Base-by-base conservation (phyloP, 176 grass and related monocot genomes). In the Tillandsia fasciculata region DNA sequence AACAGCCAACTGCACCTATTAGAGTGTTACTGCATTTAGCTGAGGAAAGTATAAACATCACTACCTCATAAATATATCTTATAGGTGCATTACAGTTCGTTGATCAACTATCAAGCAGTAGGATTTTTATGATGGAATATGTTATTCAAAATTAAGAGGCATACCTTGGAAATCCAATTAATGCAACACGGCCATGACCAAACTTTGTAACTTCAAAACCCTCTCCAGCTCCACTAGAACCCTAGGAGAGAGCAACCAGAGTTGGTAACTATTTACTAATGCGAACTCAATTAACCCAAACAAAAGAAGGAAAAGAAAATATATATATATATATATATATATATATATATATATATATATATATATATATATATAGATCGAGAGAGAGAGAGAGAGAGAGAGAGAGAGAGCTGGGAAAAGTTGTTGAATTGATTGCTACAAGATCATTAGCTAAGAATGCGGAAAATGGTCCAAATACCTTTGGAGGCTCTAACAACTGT, bases 201-300 rank as follows among this genome's bases (percentile, higher is more conserved):
- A 93, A 99, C 72, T 99, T 99, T 73, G 94, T 99, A 51, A 99
- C 94, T 87, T 99, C 94, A 88, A 99, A 99, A 84, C 94, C 94
- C 29, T 99, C 89, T 74, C 94, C 94, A 47, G 89, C 86, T 73
- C 77, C 94, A 48, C 79, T 86, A 70, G 94, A 83, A 80, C 94
- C 94, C 94, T 99, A 61, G 70, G 75, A 54, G 66, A 69, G 51
- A 75, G 72, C 11, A 51, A 77, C 33, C 33, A 42, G 33, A 42
- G 33, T 42, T 42, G 4, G 33, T 42, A 42, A 42, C 4, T 42
- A 6, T 42, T 42, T 42, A 42, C 33, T 42, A 42, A 6, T 7
- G 33, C 33, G 5, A 58, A 78, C 47, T 80, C 17, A 80, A 18
- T 8, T 42, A 42, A 42, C 33, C 33, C 33, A 42, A 42, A 42